phyloP scores from a whole-genome alignment of 2,329 filamentous ascomycete species.

The Aspergillus arachidicola region DNA sequence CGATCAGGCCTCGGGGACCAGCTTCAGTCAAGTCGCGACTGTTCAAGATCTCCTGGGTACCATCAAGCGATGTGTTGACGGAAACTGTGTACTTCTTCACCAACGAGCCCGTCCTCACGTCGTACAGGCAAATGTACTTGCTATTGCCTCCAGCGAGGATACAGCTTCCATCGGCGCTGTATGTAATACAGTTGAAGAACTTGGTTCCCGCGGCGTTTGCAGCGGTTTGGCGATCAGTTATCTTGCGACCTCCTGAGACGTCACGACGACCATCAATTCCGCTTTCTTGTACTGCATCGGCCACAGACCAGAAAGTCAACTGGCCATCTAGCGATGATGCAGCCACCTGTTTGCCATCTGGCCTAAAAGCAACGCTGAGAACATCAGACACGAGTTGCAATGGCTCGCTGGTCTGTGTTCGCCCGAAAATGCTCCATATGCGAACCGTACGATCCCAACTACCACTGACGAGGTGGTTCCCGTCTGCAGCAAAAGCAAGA shows the following conservation, averaged over 20 bases:
- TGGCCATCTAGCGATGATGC: constrained; percentile 93
- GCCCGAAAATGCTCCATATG: constrained; percentile 92
- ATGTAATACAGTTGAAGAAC: constrained; percentile 82
- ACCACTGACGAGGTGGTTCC: constrained; percentile 79
- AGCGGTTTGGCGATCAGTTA: constrained; percentile 84
- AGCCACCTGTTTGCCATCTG: constrained; percentile 87
- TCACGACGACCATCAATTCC: constrained; percentile 89
- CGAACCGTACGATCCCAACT: constrained; percentile 97
- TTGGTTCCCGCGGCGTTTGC: constrained; percentile 91
- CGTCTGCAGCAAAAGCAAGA: constrained; percentile 85
- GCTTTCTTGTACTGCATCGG: constrained; percentile 81
- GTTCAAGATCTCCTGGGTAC: constrained; percentile 96
- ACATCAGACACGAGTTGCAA: constrained; percentile 91
- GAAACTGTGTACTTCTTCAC: constrained; percentile 96
- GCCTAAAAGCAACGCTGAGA: constrained; percentile 80
- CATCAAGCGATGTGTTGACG: constrained; percentile 91
- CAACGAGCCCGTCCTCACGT: constrained; percentile 86
- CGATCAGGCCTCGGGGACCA: constrained; percentile 79
- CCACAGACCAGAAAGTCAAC: constrained; percentile 90
- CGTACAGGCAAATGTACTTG: constrained; percentile 98
- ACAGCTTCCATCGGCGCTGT: constrained; percentile 90
- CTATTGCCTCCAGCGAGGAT: constrained; percentile 90
- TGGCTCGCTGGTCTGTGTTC: constrained; percentile 93
- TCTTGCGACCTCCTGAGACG: constrained; percentile 86
- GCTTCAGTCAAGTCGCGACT: constrained; percentile 89